Evolutionary conservation across 2,329 filamentous ascomycete species (phyloP).

Genomic region (Aspergillus sp.): DNA sequence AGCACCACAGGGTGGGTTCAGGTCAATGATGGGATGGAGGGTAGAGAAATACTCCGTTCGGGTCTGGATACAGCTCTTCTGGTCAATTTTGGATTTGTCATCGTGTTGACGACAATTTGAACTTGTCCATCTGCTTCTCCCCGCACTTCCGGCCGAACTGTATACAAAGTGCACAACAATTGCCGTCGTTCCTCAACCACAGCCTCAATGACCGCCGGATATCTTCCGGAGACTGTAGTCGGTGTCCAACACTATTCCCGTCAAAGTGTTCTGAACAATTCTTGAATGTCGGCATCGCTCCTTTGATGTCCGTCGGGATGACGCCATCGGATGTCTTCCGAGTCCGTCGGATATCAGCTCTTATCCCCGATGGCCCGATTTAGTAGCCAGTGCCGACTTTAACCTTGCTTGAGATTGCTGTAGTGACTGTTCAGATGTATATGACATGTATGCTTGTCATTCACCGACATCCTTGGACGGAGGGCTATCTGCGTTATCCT

Average conservation of each 20-base stretch:
- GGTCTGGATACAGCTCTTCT: background rate
- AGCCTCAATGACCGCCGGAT: background rate
- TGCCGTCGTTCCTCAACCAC: background rate
- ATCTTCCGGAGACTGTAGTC: background rate
- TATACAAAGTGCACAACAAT: too few relatives aligned
- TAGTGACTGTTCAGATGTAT: too few relatives aligned
- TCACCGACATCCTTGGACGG: too few relatives aligned
- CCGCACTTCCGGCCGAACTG: background rate
- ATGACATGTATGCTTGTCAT: too few relatives aligned
- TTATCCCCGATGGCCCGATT: background rate
- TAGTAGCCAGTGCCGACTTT: too few relatives aligned
- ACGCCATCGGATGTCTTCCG: slow-evolving; percentile 11
- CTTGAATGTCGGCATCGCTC: background rate
- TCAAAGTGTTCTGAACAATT: background rate
- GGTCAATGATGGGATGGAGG: background rate
- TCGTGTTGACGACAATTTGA: background rate
- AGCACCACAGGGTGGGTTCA: too few relatives aligned
- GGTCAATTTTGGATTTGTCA: background rate
- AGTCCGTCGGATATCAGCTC: slow-evolving; percentile 4
- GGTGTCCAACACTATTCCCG: background rate
- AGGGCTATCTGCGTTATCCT: too few relatives aligned
- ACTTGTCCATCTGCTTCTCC: background rate
- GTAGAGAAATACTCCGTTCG: background rate
- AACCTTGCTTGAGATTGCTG: too few relatives aligned
- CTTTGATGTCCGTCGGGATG: slow-evolving; percentile 6